Evolutionary conservation across 2,329 filamentous ascomycete species (phyloP).

Genomic region (Pezizomycotina sp.): DNA sequence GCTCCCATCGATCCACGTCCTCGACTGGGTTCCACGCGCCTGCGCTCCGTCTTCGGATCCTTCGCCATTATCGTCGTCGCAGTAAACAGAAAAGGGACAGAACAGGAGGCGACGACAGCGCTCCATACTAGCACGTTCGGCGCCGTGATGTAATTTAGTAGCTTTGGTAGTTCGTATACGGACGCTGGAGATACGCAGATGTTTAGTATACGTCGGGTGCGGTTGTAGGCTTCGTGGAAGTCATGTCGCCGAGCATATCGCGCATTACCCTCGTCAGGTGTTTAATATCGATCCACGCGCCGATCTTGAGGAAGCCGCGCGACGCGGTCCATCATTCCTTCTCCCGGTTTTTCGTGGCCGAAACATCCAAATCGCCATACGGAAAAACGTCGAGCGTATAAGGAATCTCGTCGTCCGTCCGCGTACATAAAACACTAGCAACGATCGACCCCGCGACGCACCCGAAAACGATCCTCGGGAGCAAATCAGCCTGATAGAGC

Average conservation of each 20-base stretch:
- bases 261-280: constrained; percentile 71
- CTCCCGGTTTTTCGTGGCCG: constrained; percentile 42
- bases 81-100: constrained; percentile 72
- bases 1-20: too few relatives aligned
- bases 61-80: constrained; percentile 67
- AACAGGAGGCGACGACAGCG: constrained; percentile 88
- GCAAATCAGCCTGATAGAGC: constrained; percentile 54
- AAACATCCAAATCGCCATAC: constrained; percentile 65
- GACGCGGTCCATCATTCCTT: constrained; percentile 51
- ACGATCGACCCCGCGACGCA: constrained; percentile 80
- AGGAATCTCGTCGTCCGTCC: constrained; percentile 63
- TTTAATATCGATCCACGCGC: constrained; percentile 68
- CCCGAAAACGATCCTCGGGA: constrained; percentile 75
- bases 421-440: constrained; percentile 60
- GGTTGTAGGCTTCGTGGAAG: constrained; percentile 93
- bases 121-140: constrained; percentile 95
- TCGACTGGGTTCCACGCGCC: constrained; percentile 88
- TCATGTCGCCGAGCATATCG: constrained; percentile 66
- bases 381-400: constrained; percentile 52
- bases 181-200: constrained; percentile 73
- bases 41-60: constrained; percentile 64
- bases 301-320: constrained; percentile 59
- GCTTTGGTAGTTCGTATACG: constrained; percentile 66
- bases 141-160: constrained; percentile 84
- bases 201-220: constrained; percentile 80